Percentiles rank a stretch among this genome's conserved stretches.
These are phyloP conservation scores for Neoarthrinium moseri DNA, from an alignment of 2,329 filamentous ascomycete species.

Conservation along the genomic window DNA sequence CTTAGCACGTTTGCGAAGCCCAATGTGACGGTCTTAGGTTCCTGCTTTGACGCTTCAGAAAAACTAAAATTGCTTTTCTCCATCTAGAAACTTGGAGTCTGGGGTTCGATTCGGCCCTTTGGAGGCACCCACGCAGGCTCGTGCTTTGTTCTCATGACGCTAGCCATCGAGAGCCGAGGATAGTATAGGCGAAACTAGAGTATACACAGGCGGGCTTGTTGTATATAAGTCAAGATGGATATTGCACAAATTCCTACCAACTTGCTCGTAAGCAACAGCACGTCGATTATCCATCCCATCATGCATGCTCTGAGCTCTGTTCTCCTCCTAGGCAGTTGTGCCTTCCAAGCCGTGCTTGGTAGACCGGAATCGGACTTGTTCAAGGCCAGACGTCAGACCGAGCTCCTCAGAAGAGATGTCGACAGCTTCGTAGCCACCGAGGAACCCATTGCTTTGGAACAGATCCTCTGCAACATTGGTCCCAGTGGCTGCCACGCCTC, in stretches of 20 bases:
- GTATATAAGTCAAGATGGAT: conserved; percentile 27
- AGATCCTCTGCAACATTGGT: conserved; percentile 61
- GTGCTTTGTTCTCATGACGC: background rate
- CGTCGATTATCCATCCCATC: conserved; percentile 34
- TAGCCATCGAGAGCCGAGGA: conserved; percentile 4
- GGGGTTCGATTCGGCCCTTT: conserved; percentile 12
- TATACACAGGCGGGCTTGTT: conserved; percentile 11
- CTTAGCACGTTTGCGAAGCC: background rate
- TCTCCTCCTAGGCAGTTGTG: conserved; percentile 49
- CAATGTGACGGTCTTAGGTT: background rate
- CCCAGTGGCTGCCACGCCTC: conserved; percentile 47
- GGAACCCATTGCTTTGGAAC: conserved; percentile 47
- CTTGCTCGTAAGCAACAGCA: conserved; percentile 20
- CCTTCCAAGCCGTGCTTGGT: conserved; percentile 50
- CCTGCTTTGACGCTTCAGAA: background rate
- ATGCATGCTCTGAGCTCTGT: conserved; percentile 52
- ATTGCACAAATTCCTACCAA: conserved; percentile 12
- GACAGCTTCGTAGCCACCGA: conserved; percentile 53
- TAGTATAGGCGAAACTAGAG: conserved; percentile 1
- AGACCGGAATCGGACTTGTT: conserved; percentile 36
- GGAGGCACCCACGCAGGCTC: background rate
- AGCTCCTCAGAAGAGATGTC: conserved; percentile 45
- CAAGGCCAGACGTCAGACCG: conserved; percentile 28
- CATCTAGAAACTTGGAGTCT: background rate
- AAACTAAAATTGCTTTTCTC: background rate